Conservation (phyloP, 2,329 filamentous ascomycete species). For the Penicillium sp. region DNA sequence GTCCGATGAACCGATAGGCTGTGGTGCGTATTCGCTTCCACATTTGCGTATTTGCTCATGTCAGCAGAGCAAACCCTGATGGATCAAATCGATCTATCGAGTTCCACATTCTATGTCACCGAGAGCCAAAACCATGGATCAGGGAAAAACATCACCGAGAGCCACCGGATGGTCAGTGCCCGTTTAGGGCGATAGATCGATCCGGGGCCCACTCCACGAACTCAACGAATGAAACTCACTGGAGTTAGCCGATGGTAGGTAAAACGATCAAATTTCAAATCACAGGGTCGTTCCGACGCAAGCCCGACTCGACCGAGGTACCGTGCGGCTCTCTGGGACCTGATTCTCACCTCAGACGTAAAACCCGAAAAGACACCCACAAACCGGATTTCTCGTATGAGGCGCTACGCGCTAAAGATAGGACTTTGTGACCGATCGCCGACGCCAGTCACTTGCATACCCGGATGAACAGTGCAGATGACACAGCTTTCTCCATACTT, state of each 20-base stretch:
- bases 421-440: constrained; percentile 19
- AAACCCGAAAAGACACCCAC: neutral
- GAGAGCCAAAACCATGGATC: neutral
- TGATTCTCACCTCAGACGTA: neutral
- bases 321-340: neutral
- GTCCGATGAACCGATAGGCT: neutral
- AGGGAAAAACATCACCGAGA: neutral
- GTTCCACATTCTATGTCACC: neutral
- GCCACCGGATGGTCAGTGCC: neutral
- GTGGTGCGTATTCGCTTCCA: neutral
- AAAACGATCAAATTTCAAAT: neutral
- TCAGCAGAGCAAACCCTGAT: neutral
- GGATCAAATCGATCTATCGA: neutral
- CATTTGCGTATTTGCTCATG: neutral
- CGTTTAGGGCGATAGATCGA: neutral
- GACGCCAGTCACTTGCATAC: constrained; percentile 10
- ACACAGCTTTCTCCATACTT: neutral
- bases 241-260: neutral
- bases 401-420: constrained; percentile 1
- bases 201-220: neutral
- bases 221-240: neutral
- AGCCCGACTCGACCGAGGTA: neutral
- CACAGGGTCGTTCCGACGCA: no score
- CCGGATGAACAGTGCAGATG: constrained; percentile 9
- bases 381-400: neutral